A percentile compares a stretch with the other conserved stretches of the same genome.
phyloP scores from a whole-genome alignment of 805 yeast species.

The Kluyveromyces aestuarii region DNA sequence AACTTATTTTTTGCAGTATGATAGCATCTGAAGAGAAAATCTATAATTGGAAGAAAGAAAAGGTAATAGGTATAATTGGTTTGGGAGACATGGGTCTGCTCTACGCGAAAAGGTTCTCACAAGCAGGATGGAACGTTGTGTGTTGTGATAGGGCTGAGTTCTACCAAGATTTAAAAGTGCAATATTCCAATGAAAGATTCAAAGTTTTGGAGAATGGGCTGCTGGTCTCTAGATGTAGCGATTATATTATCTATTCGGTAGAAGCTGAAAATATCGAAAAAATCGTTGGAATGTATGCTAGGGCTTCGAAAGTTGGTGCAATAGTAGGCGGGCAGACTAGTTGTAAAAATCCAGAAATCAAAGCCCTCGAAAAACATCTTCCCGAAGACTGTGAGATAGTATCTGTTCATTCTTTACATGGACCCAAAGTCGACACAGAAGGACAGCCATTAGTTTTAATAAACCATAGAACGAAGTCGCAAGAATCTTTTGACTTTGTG shows the following conservation, averaged over 20 bases:
- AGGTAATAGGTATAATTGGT: conserved; percentile 83
- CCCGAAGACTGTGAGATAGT: conserved; percentile 80
- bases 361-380: conserved; percentile 66
- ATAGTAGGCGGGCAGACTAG: conserved; percentile 98
- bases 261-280: conserved; percentile 79
- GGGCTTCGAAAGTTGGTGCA: conserved; percentile 79
- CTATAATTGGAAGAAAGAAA: conserved; percentile 33
- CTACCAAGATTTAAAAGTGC: conserved; percentile 37
- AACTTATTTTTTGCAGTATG: not conserved
- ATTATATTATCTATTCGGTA: conserved; percentile 81
- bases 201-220: conserved; percentile 71
- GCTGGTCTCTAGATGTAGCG: conserved; percentile 69
- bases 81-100: conserved; percentile 94
- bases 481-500: conserved; percentile 50
- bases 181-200: conserved; percentile 37
- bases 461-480: conserved; percentile 52
- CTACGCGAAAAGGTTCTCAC: conserved; percentile 69
- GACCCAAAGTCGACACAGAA: conserved; percentile 79
- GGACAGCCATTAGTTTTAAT: conserved; percentile 92
- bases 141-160: conserved; percentile 78
- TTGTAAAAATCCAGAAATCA: conserved; percentile 84
- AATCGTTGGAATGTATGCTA: conserved; percentile 72
- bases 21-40: conserved; percentile 12
- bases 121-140: conserved; percentile 82
- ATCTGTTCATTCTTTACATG: conserved; percentile 87